Evolutionary conservation across 2,329 filamentous ascomycete genomes (phyloP), one percentile per base, ranked within the genome.

Genomic region (Torrubiellomyces zombiae): DNA sequence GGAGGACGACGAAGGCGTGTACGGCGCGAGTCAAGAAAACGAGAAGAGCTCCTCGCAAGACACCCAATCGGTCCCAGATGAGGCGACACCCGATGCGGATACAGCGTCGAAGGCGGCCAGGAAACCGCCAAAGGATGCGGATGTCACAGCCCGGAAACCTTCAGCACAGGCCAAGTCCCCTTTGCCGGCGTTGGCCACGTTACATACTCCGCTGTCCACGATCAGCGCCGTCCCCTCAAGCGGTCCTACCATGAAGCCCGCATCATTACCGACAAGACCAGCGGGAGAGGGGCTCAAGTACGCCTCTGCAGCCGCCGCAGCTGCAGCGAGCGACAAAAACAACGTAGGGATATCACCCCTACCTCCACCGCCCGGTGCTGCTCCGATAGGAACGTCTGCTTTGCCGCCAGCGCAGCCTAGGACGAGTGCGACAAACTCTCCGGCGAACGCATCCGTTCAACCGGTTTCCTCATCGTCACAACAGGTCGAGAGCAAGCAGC

Each of bases 21-120:
- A 76, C 43, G 89, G 85, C 37, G 73, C 93, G 61, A 63, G 58
- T 36, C 64, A 62, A 32, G 85, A 94, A 16, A 74, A 73, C 48
- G 89, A 95, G 53, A 74, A 75, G 42, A 73, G 78, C 32, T 95
- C 86, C n/a, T 94, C 86, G 31, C 85, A 95, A 55, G 89, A 98
- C 50, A 70, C 79, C 15, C 82, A 92, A 45, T 95, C 89, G 25
- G 63, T 91, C 58, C 80, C 85, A 41, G 86, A 94, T 32, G 86
- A 95, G 18, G 50, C 65, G 7, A 32, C 40, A 19, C 57, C 63
- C 11, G 82, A 92, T 27, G 42, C 45, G 32, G 72, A 67, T 38
- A 43, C 32, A 4, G 23, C 26, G 9, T 58, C 55, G 38, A 51
- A 63, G 38, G 47, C 50, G 23, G 38, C 50, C 16, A 69, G 64